phyloP scores from a whole-genome alignment of 1,284 basidiomycete genomes.

The Trichosporon sp. region DNA sequence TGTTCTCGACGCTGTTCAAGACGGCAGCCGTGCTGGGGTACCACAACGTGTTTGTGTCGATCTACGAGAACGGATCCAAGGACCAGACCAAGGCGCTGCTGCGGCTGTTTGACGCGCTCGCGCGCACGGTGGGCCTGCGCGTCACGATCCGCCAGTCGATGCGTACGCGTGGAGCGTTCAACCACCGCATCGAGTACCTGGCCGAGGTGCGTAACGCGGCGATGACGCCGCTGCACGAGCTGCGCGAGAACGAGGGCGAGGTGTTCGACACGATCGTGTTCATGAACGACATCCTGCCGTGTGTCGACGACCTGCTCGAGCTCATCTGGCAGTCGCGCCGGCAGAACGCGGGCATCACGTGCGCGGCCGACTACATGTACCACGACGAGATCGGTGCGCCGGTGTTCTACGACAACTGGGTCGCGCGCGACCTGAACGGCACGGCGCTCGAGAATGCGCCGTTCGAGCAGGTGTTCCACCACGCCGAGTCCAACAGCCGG shows the following conservation, averaged over 20 bases:
- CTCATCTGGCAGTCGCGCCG: slow-evolving; percentile 85
- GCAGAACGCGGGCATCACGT: slow-evolving; percentile 94
- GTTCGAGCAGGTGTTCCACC: slow-evolving; percentile 86
- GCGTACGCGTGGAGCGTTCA: slow-evolving; percentile 89
- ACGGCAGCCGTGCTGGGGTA: slow-evolving; percentile 82
- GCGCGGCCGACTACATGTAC: slow-evolving; percentile 96
- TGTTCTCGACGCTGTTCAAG: slow-evolving; percentile 92
- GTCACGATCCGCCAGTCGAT: slow-evolving; percentile 85
- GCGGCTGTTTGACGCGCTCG: slow-evolving; percentile 84
- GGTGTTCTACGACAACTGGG: slow-evolving; percentile 98
- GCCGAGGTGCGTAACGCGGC: slow-evolving; percentile 94
- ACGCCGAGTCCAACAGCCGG: slow-evolving; percentile 64
- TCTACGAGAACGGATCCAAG: slow-evolving; percentile 93
- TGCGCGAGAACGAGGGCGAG: slow-evolving; percentile 81
- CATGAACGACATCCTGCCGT: slow-evolving; percentile 97
- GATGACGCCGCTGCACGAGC: slow-evolving; percentile 84
- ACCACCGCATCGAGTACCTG: slow-evolving; percentile 96
- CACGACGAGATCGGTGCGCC: slow-evolving; percentile 86
- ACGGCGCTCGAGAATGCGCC: slow-evolving; percentile 94
- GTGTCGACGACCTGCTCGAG: slow-evolving; percentile 90
- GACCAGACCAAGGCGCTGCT: slow-evolving; percentile 95
- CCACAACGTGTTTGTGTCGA: slow-evolving; percentile 93
- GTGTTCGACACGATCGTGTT: slow-evolving; percentile 92
- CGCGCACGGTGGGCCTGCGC: slow-evolving; percentile 78
- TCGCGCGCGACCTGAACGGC: slow-evolving; percentile 92